Evolutionary conservation across 129 eudicot species (phyloP), one percentile per base, ranked within the genome.

Genomic region (Arctium minus): DNA sequence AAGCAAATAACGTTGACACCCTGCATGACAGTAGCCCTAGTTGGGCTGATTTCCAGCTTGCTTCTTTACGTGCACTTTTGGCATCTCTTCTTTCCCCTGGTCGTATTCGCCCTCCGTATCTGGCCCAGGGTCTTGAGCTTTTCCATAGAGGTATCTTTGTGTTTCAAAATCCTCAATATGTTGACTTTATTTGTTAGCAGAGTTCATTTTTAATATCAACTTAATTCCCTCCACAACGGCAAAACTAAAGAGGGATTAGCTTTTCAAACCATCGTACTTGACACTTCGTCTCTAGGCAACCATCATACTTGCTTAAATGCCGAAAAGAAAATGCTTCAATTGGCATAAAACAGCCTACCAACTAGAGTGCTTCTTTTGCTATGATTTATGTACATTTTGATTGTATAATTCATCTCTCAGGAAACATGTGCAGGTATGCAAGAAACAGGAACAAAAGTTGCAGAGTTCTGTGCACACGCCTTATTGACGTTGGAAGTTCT

Each of bases 11-110:
- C 42, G 44, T 22, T 44, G 70, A 80, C 35, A 83, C 65, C 73
- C 69, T 78, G 3, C 39, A 70, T 72, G 86, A 79, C 67, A 64
- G 39, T 69, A 44, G 72, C 60, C 62, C 88, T 42, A 73, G 27
- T 53, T 91, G 92, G 92, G 81, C 90, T 50, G 92, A 89, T 85
- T 93, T 87, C 77, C 97, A 93, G 83, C 89, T 93, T 81, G 99
- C 97, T 81, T 90, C 99, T 81, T 80, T 93, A 80, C 91, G 85
- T 80, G 99, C 99, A 72, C 91, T 95, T 79, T 80, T 89, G 85
- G 93, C 99, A 36, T 95, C 99, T 79, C 93, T 95, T 77, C 85
- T 91, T 85, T 92, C 97, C 2, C 94, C 97, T 75, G 89, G 90
- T 56, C 90, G 88, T 68, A 75, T 83, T 79, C 94, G 97, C 29